phyloP scores from a whole-genome alignment of 2,329 filamentous ascomycete species.

The Sporothrix luriei region DNA sequence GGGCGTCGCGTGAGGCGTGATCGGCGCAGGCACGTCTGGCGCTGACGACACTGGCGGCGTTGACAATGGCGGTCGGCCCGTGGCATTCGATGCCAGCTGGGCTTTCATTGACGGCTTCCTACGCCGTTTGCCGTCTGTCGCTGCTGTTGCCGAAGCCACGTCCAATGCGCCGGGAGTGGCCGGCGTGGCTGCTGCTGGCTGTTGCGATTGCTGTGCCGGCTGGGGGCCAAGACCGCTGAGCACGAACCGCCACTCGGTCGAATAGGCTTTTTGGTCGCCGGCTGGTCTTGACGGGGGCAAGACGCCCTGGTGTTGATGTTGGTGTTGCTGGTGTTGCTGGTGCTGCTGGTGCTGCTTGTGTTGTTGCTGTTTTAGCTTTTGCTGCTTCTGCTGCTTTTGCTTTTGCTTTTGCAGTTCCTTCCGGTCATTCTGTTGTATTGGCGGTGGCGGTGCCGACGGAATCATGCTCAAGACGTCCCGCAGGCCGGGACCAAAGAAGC shows the following conservation, averaged over 20 bases:
- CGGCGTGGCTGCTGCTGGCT: neutral
- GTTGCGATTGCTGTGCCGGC: neutral
- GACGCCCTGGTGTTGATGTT: too few relatives aligned
- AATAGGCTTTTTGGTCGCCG: neutral
- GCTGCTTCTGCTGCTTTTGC: too few relatives aligned
- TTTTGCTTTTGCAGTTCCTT: too few relatives aligned
- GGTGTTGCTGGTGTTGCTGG: too few relatives aligned
- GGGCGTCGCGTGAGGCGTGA: neutral
- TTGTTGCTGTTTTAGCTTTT: too few relatives aligned
- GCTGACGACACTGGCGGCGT: neutral
- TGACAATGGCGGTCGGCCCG: neutral
- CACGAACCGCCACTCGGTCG: constrained; percentile 18
- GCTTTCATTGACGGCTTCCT: constrained; percentile 27
- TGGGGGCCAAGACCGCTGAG: neutral
- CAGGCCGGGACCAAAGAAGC: constrained; percentile 14
- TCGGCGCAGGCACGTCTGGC: neutral
- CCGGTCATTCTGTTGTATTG: too few relatives aligned
- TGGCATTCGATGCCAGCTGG: neutral
- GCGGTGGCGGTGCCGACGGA: neutral
- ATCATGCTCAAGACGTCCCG: constrained; percentile 19
- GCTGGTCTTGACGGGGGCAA: neutral
- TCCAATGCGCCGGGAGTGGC: neutral
- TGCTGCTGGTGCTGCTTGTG: too few relatives aligned
- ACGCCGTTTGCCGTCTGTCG: constrained; percentile 13
- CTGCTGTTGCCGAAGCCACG: neutral